Conservation (phyloP, 2,329 filamentous ascomycete species). For the Alternaria viburni region DNA sequence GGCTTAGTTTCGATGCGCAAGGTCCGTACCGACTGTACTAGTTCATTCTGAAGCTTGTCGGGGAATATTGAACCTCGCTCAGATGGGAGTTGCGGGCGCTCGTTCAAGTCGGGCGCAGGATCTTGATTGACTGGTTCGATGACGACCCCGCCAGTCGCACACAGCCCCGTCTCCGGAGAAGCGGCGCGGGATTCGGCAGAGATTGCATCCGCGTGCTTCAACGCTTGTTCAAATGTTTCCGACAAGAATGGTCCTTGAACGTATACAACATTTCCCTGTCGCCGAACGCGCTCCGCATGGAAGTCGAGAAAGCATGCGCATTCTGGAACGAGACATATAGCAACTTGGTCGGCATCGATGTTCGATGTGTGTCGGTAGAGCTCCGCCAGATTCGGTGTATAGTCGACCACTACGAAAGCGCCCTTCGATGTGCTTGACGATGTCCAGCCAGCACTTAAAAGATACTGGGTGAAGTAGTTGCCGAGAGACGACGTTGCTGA, state of each 20-base stretch:
- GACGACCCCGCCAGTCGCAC: background rate
- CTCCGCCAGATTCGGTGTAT: conserved; percentile 22
- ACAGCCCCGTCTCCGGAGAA: background rate
- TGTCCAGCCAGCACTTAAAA: conserved; percentile 17
- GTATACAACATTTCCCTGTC: conserved; percentile 31
- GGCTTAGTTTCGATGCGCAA: conserved; percentile 5
- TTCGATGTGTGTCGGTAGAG: conserved; percentile 21
- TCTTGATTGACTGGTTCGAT: background rate
- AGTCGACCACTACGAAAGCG: conserved; percentile 35
- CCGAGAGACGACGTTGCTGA: conserved; percentile 16
- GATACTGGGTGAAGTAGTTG: conserved; percentile 21
- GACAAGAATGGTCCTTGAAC: conserved; percentile 37
- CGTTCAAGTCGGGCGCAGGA: background rate
- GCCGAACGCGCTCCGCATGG: conserved; percentile 13
- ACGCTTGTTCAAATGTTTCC: conserved; percentile 18
- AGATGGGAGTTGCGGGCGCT: background rate
- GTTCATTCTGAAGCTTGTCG: conserved; percentile 9
- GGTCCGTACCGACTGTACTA: conserved; percentile 17
- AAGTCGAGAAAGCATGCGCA: conserved; percentile 24
- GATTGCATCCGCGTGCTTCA: conserved; percentile 20
- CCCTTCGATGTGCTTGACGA: conserved; percentile 12
- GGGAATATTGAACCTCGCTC: conserved; percentile 13
- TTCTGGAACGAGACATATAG: conserved; percentile 40
- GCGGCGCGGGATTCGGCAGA: conserved; percentile 11
- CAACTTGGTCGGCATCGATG: conserved; percentile 24